Conservation (phyloP, 306 rosid genomes). For the Neltuma alba region DNA sequence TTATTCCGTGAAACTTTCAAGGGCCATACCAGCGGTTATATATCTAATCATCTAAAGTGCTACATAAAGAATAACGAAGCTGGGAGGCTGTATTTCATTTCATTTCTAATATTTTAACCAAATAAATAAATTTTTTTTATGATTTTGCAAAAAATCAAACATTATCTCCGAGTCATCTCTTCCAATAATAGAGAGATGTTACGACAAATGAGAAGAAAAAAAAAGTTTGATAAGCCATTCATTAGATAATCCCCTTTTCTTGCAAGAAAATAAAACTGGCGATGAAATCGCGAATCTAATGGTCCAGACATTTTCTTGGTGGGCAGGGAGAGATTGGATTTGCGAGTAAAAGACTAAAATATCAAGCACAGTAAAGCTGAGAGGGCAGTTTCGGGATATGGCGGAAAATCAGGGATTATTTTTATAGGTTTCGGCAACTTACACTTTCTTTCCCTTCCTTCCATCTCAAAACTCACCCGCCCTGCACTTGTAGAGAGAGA, state of each 20-base stretch:
- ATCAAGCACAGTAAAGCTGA: background rate
- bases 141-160: background rate
- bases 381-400: slow-evolving; percentile 36
- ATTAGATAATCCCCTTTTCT: background rate
- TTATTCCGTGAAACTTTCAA: background rate
- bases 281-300: background rate
- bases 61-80: background rate
- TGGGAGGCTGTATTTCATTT: too few relatives aligned
- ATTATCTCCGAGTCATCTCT: background rate
- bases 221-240: background rate
- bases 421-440: background rate
- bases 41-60: too few relatives aligned
- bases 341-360: background rate
- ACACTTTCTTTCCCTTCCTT: background rate
- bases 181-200: slow-evolving; percentile 2
- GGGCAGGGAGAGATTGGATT: background rate
- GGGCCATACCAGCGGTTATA: background rate
- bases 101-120: background rate
- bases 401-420: slow-evolving; percentile 22
- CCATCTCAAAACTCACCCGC: background rate
- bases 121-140: too few relatives aligned
- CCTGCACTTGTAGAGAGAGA: slow-evolving; percentile 39
- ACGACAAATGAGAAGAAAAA: background rate
- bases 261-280: background rate
- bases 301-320: background rate